Evolutionary conservation across 441 rosid species (phyloP).

Genomic region (Croton setiger): DNA sequence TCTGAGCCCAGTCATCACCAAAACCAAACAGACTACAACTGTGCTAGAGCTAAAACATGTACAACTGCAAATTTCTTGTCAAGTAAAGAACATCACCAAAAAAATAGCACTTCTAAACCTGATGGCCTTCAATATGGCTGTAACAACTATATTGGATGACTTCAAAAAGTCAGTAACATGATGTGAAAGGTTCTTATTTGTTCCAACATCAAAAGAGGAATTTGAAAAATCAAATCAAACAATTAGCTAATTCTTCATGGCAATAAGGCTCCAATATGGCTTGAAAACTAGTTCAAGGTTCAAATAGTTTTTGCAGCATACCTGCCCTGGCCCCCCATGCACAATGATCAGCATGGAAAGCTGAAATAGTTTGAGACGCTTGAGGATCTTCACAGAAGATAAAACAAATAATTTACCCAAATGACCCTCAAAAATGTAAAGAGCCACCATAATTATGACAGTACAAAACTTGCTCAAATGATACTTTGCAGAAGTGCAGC

Average conservation of each 20-base stretch:
- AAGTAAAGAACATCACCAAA: conserved; percentile 2
- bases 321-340: conserved; percentile 17
- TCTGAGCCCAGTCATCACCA: conserved; percentile 13
- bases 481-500: conserved; percentile 22
- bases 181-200: conserved; percentile 9
- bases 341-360: conserved; percentile 13
- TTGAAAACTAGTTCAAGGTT: conserved; percentile 17
- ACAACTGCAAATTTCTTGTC: conserved; percentile 17
- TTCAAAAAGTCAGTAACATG: conserved; percentile 13
- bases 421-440: conserved; percentile 14
- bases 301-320: conserved; percentile 14
- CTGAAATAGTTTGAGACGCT: conserved; percentile 5
- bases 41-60: conserved; percentile 3
- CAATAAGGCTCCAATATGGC: conserved; percentile 14
- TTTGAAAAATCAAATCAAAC: conserved; percentile 12
- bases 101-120: conserved; percentile 7
- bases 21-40: conserved; percentile 9
- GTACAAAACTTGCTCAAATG: conserved; percentile 27
- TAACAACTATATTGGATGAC: conserved; percentile 2
- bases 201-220: conserved; percentile 8
- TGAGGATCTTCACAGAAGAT: conserved; percentile 12
- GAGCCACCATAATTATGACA: conserved; percentile 24
- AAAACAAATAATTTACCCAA: conserved; percentile 12
- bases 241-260: conserved; percentile 13
- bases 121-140: neutral